Percentiles rank a stretch among this genome's conserved stretches.
phyloP scores from a whole-genome alignment of 73 alveolate species.

The Paramecium biaurelia region DNA sequence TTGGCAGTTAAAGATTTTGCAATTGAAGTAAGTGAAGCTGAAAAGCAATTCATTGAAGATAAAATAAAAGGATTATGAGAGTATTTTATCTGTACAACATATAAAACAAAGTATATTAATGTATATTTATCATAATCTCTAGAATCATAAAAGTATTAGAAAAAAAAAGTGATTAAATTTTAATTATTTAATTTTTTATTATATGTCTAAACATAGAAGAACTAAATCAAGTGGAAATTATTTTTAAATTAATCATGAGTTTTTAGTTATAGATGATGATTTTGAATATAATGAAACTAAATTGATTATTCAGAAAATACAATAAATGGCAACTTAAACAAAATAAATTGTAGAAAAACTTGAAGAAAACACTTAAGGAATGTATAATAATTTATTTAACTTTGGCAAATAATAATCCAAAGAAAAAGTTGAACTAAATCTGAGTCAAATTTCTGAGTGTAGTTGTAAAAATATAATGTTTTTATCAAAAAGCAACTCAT shows the following conservation, averaged over 20 bases:
- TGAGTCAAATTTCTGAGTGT: neutral
- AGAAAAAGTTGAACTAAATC: neutral
- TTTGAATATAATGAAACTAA: slow-evolving; percentile 13
- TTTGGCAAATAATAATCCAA: slow-evolving; percentile 1
- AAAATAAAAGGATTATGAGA: slow-evolving; percentile 36
- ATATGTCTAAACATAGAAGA: slow-evolving; percentile 46
- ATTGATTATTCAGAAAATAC: neutral
- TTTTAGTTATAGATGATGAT: slow-evolving; percentile 11
- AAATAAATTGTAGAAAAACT: neutral
- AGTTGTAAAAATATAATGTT: neutral
- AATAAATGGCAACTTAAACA: neutral
- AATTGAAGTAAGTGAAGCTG: slow-evolving; percentile 34
- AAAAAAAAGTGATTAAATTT: neutral
- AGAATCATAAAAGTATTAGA: neutral
- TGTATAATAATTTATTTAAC: neutral
- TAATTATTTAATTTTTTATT: neutral
- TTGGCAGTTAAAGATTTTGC: slow-evolving; percentile 44
- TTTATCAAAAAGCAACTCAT: neutral
- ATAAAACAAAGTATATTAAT: neutral
- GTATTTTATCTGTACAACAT: neutral
- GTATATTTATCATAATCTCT: neutral
- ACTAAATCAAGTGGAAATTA: slow-evolving; percentile 41
- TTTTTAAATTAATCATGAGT: neutral
- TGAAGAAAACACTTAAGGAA: neutral
- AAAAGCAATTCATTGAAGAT: slow-evolving; percentile 28